Percentiles rank a stretch among this genome's conserved stretches.
phyloP scores from a whole-genome alignment of 2,329 filamentous ascomycete genomes.

The Penicillium hesseltinei region DNA sequence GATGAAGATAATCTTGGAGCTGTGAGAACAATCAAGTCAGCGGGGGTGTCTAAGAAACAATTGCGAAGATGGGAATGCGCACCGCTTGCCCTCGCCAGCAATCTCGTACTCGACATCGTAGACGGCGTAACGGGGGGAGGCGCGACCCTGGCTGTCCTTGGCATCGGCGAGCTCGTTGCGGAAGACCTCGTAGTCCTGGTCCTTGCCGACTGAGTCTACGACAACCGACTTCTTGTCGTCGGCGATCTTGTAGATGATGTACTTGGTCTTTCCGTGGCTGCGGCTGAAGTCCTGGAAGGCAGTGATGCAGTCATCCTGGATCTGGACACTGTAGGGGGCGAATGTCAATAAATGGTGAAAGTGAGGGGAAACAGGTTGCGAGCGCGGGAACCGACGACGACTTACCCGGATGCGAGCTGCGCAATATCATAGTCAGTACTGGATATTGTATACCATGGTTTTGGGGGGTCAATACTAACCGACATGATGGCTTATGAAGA shows the following conservation, averaged over 20 bases:
- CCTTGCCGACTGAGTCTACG: slow-evolving; percentile 46
- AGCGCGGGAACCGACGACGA: slow-evolving; percentile 7
- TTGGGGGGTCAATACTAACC: slow-evolving; percentile 25
- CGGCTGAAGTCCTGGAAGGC: slow-evolving; percentile 50
- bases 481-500: slow-evolving; percentile 34
- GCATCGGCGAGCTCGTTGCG: slow-evolving; percentile 45
- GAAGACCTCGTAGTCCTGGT: slow-evolving; percentile 50
- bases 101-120: slow-evolving; percentile 53
- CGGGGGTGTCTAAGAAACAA: not conserved
- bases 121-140: slow-evolving; percentile 50
- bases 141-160: slow-evolving; percentile 44
- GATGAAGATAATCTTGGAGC: slow-evolving; percentile 54
- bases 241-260: slow-evolving; percentile 53
- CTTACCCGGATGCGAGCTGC: slow-evolving; percentile 40
- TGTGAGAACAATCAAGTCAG: slow-evolving; percentile 27
- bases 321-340: slow-evolving; percentile 40
- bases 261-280: slow-evolving; percentile 47
- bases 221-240: slow-evolving; percentile 52
- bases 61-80: slow-evolving; percentile 15
- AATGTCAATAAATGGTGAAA: slow-evolving; percentile 21
- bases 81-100: slow-evolving; percentile 51
- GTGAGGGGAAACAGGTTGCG: slow-evolving; percentile 3
- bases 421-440: slow-evolving; percentile 14
- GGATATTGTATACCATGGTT: not conserved
- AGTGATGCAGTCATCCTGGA: slow-evolving; percentile 48